Evolutionary conservation across 257 asterid genomes (phyloP), one percentile per base, ranked within the genome.

Genomic region (Vinca minor): DNA sequence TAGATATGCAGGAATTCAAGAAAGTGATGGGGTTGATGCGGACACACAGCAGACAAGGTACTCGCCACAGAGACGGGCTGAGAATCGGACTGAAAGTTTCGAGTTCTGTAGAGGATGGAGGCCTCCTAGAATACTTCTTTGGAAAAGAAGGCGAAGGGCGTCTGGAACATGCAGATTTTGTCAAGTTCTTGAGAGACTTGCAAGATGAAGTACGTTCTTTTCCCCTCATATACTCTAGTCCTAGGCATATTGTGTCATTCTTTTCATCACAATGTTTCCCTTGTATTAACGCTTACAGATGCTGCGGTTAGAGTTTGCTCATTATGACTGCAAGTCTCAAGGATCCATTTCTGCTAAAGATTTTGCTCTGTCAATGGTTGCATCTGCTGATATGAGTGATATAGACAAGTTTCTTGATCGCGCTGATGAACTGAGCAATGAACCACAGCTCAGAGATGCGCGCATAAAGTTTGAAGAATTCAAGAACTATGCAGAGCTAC

Each of bases 1-100:
- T 92, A 66, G 98, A 92, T 76, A 81, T 75, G 76, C 63, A 81
- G 53, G 98, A 92, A 70, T 92, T 92, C 69, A 79, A 85, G 83
- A 92, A 80, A 81, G 95, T 92, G 84, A 92, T 89, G 98, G 61
- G 83, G 25, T 80, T 89, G 41, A 89, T 92, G 98, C 87, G 98
- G 50, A 74, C 79, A 39, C 83, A 71, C 45, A 87, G 77, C 79
- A 74, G 96, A 69, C 96, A 87, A 79, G 95, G 96, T 15, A 74
- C 96, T 29, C 74, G 76, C 46, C 96, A 92, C 61, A 82, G 93
- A 71, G 90, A 85, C 20, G 98, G 98, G 13, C 69, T 72, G 83
- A 76, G 98, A 65, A 14, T 47, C 4, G 96, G 98, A 34, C 57
- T 85, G 31, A 83, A 79, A 71, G 93, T 84, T 71, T 76, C 93